These are phyloP conservation scores for Geranomyces michiganensis DNA, from an alignment of 192 early-diverging fungal genomes.

Conservation along the genomic window DNA sequence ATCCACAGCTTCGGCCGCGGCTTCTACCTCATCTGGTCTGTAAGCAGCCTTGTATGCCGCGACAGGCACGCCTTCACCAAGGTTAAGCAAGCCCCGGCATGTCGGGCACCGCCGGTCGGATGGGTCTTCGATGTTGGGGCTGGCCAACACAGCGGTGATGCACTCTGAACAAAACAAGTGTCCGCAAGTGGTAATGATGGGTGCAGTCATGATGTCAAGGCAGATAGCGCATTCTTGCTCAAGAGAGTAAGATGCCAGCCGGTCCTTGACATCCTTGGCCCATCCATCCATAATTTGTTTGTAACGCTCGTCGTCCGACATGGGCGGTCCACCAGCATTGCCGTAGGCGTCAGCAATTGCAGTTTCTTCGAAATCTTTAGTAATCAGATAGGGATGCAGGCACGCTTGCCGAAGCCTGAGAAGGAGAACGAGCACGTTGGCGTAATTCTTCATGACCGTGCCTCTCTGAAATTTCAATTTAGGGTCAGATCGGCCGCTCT, in stretches of 20 bases:
- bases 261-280: constrained; percentile 4
- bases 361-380: not conserved
- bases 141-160: constrained; percentile 23
- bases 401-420: constrained; percentile 32
- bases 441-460: constrained; percentile 35
- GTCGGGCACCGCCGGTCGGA: constrained; percentile 30
- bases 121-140: not conserved
- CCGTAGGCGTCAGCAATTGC: not conserved
- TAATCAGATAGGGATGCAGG: not conserved
- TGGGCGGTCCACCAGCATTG: not conserved
- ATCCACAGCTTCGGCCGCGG: not conserved
- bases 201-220: constrained; percentile 34
- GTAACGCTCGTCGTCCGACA: not conserved
- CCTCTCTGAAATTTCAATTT: not conserved
- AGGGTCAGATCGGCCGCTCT: too few species aligned
- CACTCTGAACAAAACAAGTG: constrained; percentile 47
- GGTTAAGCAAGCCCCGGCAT: constrained; percentile 26
- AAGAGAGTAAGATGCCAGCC: constrained; percentile 26
- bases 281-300: not conserved
- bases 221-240: constrained; percentile 46
- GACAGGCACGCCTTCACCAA: not conserved
- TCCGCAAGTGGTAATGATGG: constrained; percentile 37
- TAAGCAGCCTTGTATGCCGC: not conserved
- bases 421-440: constrained; percentile 41
- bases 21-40: constrained; percentile 12